Evolutionary conservation across 192 early-diverging fungal genomes (phyloP).

Genomic region (Powellomyces hirtus): DNA sequence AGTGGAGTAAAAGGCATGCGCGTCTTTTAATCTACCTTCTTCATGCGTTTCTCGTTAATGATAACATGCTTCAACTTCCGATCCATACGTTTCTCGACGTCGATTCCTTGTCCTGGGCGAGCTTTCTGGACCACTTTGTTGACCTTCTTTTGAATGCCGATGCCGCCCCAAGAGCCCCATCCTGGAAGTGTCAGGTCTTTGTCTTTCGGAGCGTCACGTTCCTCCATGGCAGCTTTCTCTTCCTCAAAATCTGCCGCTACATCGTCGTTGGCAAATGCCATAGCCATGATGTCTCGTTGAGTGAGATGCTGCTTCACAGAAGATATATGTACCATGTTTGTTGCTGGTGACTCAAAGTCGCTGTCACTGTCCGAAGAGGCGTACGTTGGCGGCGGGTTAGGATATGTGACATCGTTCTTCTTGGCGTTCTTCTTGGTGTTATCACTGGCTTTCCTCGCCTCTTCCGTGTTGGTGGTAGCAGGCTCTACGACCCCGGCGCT

Average conservation of each 20-base stretch:
- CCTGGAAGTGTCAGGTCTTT: constrained; percentile 87
- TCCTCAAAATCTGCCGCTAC: constrained; percentile 84
- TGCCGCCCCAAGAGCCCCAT: constrained; percentile 87
- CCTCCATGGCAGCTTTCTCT: constrained; percentile 71
- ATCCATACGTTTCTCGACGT: constrained; percentile 48
- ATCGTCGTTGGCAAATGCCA: constrained; percentile 94
- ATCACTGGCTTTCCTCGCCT: constrained; percentile 2
- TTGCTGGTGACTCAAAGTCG: constrained; percentile 17
- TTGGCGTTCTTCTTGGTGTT: constrained; percentile 3
- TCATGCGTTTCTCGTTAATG: constrained; percentile 83
- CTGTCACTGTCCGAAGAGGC: constrained; percentile 41
- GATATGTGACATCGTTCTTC: neutral
- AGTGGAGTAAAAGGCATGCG: neutral
- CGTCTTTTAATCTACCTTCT: constrained; percentile 61
- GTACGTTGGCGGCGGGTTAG: neutral
- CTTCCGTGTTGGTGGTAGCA: neutral
- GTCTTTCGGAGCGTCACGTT: constrained; percentile 75
- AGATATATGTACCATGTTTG: constrained; percentile 53
- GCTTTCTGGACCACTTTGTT: constrained; percentile 57
- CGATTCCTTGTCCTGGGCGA: constrained; percentile 40
- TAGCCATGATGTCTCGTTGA: constrained; percentile 81
- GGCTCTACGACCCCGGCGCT: neutral
- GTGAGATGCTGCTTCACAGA: constrained; percentile 51
- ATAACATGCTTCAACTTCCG: constrained; percentile 81
- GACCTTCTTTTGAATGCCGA: constrained; percentile 61